Percentiles rank a stretch among this genome's conserved stretches.
Conservation (phyloP, 2,329 filamentous ascomycete genomes). For the Cyphellophora europaea region DNA sequence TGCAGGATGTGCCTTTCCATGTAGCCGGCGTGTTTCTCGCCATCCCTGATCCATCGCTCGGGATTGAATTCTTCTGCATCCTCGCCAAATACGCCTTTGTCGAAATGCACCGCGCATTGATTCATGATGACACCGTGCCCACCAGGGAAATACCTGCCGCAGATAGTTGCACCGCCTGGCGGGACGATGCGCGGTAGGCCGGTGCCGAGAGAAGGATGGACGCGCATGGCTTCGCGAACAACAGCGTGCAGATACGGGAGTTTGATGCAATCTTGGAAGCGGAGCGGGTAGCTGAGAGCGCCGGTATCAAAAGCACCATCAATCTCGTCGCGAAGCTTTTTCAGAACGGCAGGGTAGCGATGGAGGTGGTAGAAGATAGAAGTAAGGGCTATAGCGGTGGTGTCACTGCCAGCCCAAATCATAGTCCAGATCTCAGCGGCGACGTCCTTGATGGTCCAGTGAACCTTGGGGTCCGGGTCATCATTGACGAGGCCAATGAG, state of each 20-base stretch:
- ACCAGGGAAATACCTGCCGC: constrained; percentile 25
- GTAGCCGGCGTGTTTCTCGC: constrained; percentile 8
- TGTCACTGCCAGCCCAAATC: constrained; percentile 32
- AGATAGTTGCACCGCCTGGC: constrained; percentile 25
- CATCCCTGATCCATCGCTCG: constrained; percentile 36
- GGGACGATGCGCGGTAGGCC: constrained; percentile 43
- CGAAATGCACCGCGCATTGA: constrained; percentile 26
- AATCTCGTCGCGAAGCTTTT: constrained; percentile 38
- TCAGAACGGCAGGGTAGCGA: constrained; percentile 16
- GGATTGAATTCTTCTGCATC: constrained; percentile 38
- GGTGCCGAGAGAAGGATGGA: constrained; percentile 41
- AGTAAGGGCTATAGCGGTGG: constrained; percentile 24
- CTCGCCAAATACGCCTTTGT: constrained; percentile 34
- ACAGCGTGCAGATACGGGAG: constrained; percentile 40
- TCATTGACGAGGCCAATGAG: constrained; percentile 9
- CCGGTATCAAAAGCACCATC: constrained; percentile 27
- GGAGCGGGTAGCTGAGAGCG: constrained; percentile 6
- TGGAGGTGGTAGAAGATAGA: constrained; percentile 25
- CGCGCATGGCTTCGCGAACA: constrained; percentile 41
- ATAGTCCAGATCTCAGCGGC: constrained; percentile 12
- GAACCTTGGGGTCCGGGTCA: constrained; percentile 3
- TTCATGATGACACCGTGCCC: constrained; percentile 28
- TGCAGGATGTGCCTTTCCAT: constrained; percentile 15
- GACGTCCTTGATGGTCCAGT: constrained; percentile 8
- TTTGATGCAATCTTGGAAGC: constrained; percentile 14